phyloP scores from a whole-genome alignment of 106 monocot genomes.

The Vanilla planifolia region DNA sequence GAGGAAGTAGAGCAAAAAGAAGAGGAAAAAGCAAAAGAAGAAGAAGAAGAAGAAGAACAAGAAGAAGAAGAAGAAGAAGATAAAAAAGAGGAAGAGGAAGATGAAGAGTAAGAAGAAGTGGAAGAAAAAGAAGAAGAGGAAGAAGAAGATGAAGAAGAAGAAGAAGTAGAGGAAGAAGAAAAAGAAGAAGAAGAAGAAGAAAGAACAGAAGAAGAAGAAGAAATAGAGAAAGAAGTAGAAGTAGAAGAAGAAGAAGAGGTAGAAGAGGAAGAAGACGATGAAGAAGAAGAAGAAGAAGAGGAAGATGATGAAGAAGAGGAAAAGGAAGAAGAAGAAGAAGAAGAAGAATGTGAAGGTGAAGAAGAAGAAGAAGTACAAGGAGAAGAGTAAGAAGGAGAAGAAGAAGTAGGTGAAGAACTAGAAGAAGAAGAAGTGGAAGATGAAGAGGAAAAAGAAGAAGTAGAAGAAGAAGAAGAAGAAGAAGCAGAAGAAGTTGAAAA shows the following conservation, averaged over 20 bases:
- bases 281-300: background rate
- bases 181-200: background rate
- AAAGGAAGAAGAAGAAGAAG: background rate
- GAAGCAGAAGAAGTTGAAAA: too few relatives aligned
- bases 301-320: background rate
- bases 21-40: too few relatives aligned
- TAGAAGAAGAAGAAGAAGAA: too few relatives aligned
- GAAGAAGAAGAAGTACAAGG: too few relatives aligned
- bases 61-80: background rate
- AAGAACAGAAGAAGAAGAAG: background rate
- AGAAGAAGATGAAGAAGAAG: background rate
- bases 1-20: too few relatives aligned
- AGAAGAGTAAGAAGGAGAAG: too few relatives aligned
- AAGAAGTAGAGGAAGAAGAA: background rate
- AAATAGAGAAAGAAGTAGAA: too few relatives aligned
- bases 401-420: too few relatives aligned
- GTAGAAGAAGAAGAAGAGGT: too few relatives aligned
- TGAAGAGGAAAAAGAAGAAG: background rate
- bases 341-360: too few relatives aligned
- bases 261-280: too few relatives aligned
- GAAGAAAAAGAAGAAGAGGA: background rate
- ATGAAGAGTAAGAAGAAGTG: too few relatives aligned
- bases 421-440: background rate
- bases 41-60: background rate
- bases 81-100: background rate